Evolutionary conservation across 2,329 filamentous ascomycete genomes (phyloP).

Genomic region (Penicillium sp.): DNA sequence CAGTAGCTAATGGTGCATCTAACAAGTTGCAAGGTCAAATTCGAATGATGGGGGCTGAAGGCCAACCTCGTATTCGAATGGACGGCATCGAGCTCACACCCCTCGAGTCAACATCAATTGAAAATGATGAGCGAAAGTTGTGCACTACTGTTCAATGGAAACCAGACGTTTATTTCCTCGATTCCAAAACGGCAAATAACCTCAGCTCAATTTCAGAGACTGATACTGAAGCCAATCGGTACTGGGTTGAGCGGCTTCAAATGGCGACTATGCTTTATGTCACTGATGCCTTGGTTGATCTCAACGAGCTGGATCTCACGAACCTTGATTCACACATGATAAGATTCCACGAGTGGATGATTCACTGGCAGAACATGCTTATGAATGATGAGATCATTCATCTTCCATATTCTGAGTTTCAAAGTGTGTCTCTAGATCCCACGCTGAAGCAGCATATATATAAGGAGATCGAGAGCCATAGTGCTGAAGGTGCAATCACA

Average conservation of each 20-base stretch:
- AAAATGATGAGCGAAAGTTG: constrained; percentile 16
- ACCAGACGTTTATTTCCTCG: constrained; percentile 25
- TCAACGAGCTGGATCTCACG: constrained; percentile 14
- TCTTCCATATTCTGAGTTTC: constrained; percentile 23
- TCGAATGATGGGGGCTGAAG: constrained; percentile 17
- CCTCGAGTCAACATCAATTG: constrained; percentile 21
- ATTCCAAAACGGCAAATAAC: constrained; percentile 13
- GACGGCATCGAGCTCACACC: constrained; percentile 30
- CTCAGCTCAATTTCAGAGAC: constrained; percentile 4
- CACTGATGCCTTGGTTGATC: constrained; percentile 26
- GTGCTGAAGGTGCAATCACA: constrained; percentile 31
- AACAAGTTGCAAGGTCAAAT: constrained; percentile 21
- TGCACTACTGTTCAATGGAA: constrained; percentile 31
- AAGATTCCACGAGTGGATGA: constrained; percentile 33
- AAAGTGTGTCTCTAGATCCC: constrained; percentile 15
- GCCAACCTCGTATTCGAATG: constrained; percentile 19
- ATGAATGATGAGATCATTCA: constrained; percentile 24
- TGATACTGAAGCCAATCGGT: constrained; percentile 3
- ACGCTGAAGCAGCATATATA: constrained; percentile 25
- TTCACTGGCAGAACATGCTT: constrained; percentile 19
- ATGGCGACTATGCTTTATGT: constrained; percentile 31
- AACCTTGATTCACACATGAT: constrained; percentile 26
- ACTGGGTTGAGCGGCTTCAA: constrained; percentile 28
- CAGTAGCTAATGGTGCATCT: constrained; percentile 6
- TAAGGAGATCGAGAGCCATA: constrained; percentile 20